A percentile compares a stretch with the other conserved stretches of the same genome.
Conservation (phyloP, 208 protist species). For the Naegleria gruberi region DNA sequence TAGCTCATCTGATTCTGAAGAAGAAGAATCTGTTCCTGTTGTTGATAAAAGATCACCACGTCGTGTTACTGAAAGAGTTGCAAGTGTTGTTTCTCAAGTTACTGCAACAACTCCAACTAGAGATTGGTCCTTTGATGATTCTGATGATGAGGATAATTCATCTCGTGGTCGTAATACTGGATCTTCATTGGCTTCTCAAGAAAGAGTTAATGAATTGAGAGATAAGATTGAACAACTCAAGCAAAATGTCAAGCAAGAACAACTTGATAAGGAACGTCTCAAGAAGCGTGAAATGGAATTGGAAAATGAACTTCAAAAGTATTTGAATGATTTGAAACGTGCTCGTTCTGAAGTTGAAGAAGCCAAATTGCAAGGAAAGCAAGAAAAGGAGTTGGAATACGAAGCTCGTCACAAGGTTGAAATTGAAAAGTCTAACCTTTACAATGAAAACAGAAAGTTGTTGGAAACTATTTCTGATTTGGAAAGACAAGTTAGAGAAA, state of each 20-base stretch:
- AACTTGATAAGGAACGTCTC: neutral
- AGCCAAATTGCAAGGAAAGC: neutral
- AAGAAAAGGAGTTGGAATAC: neutral
- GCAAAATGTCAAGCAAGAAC: neutral
- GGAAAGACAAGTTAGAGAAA: neutral
- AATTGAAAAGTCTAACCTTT: neutral
- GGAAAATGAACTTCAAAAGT: neutral
- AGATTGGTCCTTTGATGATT: neutral
- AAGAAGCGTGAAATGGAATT: neutral
- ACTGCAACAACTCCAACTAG: neutral
- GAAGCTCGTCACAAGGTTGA: neutral
- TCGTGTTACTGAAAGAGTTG: neutral
- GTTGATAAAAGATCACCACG: neutral
- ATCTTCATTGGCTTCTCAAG: neutral
- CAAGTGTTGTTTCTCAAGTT: neutral
- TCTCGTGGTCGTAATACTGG: neutral
- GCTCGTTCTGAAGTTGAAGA: neutral
- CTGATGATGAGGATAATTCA: neutral
- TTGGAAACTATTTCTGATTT: neutral
- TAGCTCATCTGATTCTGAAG: neutral
- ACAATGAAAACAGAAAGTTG: neutral
- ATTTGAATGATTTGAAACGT: neutral
- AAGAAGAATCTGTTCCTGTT: neutral
- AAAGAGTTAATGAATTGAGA: neutral
- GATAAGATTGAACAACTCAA: neutral